These are phyloP conservation scores for Boletus pseudopeckii DNA, from an alignment of 768 basidiomycete genomes.

Conservation along the genomic window DNA sequence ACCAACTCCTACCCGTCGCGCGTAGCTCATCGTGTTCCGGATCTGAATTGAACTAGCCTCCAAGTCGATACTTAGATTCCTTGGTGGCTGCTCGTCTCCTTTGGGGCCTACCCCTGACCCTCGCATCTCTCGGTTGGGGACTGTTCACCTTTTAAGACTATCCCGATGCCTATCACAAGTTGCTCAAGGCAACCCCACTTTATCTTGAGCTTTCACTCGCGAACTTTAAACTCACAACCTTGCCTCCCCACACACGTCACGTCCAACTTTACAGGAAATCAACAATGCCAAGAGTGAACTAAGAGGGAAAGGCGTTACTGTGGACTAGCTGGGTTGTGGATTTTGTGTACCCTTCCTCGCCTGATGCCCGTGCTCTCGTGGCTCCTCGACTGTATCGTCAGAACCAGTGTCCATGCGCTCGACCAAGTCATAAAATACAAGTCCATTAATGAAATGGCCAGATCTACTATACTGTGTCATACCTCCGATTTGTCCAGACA, in stretches of 20 bases:
- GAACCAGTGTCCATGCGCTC: too few relatives aligned
- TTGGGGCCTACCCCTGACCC: too few relatives aligned
- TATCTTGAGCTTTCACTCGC: neutral
- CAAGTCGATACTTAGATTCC: too few relatives aligned
- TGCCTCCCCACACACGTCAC: neutral
- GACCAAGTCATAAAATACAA: too few relatives aligned
- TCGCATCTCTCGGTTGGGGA: too few relatives aligned
- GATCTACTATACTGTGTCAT: too few relatives aligned
- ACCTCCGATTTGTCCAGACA: neutral
- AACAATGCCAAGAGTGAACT: conserved; percentile 54
- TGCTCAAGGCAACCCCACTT: conserved; percentile 37
- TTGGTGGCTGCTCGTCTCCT: too few relatives aligned
- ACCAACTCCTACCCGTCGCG: conserved; percentile 11
- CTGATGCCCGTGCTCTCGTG: too few relatives aligned
- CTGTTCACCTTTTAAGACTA: conserved; percentile 72
- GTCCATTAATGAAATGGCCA: too few relatives aligned
- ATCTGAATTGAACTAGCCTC: neutral
- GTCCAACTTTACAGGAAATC: conserved; percentile 50
- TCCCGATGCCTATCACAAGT: conserved; percentile 76
- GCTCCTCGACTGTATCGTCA: too few relatives aligned
- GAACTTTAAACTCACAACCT: too few relatives aligned
- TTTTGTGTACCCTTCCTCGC: neutral
- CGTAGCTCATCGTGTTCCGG: too few relatives aligned
- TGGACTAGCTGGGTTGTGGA: conserved; percentile 39
- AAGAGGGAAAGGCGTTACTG: conserved; percentile 54